Evolutionary conservation across 2,329 filamentous ascomycete species (phyloP).

Genomic region (Elsinoe fawcettii): DNA sequence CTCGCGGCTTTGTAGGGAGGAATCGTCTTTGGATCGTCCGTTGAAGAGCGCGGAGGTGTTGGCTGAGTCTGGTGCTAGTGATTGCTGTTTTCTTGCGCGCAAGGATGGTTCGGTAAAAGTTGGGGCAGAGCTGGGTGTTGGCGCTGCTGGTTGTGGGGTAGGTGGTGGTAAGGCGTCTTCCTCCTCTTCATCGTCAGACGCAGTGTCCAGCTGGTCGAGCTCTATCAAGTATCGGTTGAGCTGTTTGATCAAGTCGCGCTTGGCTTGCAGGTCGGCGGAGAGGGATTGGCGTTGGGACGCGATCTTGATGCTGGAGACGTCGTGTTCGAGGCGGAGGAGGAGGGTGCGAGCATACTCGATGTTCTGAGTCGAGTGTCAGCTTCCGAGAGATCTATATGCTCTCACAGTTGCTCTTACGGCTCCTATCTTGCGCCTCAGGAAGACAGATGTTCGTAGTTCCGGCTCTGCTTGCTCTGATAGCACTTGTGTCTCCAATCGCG

Average conservation of each 20-base stretch:
- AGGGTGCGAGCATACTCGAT: slow-evolving; percentile 62
- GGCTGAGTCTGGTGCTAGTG: slow-evolving; percentile 7
- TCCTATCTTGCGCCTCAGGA: slow-evolving; percentile 55
- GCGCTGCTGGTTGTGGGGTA: slow-evolving; percentile 23
- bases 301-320: slow-evolving; percentile 52
- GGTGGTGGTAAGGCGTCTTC: slow-evolving; percentile 33
- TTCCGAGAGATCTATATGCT: neutral
- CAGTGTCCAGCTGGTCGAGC: slow-evolving; percentile 52
- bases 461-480: slow-evolving; percentile 52
- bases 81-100: slow-evolving; percentile 15
- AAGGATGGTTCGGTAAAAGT: slow-evolving; percentile 1
- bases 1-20: neutral
- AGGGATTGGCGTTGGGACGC: slow-evolving; percentile 51
- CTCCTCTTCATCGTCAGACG: slow-evolving; percentile 32
- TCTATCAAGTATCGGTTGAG: slow-evolving; percentile 61
- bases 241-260: slow-evolving; percentile 59
- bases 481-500: slow-evolving; percentile 57
- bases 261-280: slow-evolving; percentile 56
- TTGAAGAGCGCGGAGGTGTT: slow-evolving; percentile 34
- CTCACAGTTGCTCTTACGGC: slow-evolving; percentile 36
- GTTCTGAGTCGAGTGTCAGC: slow-evolving; percentile 44
- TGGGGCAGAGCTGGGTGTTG: slow-evolving; percentile 23
- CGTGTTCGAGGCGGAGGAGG: slow-evolving; percentile 63
- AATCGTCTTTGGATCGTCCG: slow-evolving; percentile 22
- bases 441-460: slow-evolving; percentile 53